Conservation (phyloP, 164 flowering plant species). For the Warburgia ugandensis region DNA sequence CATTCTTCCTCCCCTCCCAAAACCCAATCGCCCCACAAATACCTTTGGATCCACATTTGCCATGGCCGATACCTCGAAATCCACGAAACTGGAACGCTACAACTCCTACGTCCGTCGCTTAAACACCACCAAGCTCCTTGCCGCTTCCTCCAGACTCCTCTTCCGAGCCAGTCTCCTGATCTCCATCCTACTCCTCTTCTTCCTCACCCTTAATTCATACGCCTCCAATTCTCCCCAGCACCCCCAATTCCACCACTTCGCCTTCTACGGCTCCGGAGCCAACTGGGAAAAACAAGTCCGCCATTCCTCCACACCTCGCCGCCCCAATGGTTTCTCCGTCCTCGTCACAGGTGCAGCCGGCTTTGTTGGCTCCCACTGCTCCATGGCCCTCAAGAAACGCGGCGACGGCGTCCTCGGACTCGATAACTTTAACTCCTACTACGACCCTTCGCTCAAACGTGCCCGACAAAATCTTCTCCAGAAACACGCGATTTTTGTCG, state of each 20-base stretch:
- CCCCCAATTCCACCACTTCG: conserved; percentile 35
- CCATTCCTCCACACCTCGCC: conserved; percentile 48
- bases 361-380: conserved; percentile 50
- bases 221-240: conserved; percentile 31
- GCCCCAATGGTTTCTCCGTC: conserved; percentile 43
- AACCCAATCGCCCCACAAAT: too few relatives aligned
- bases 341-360: conserved; percentile 56
- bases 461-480: conserved; percentile 49
- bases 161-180: conserved; percentile 65
- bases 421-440: conserved; percentile 83
- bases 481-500: conserved; percentile 58
- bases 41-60: too few relatives aligned
- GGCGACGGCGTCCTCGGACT: conserved; percentile 93
- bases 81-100: conserved; percentile 72
- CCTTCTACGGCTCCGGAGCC: conserved; percentile 32
- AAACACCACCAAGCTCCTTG: conserved; percentile 60
- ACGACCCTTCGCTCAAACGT: conserved; percentile 69
- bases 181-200: conserved; percentile 57
- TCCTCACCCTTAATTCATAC: conserved; percentile 69
- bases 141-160: conserved; percentile 77
- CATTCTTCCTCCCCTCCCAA: too few relatives aligned
- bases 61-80: conserved; percentile 49
- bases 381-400: conserved; percentile 74
- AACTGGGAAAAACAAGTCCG: conserved; percentile 54
- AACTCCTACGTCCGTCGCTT: conserved; percentile 68